Evolutionary conservation across 257 asterid genomes (phyloP).

Genomic region (Penstemon eatonii): DNA sequence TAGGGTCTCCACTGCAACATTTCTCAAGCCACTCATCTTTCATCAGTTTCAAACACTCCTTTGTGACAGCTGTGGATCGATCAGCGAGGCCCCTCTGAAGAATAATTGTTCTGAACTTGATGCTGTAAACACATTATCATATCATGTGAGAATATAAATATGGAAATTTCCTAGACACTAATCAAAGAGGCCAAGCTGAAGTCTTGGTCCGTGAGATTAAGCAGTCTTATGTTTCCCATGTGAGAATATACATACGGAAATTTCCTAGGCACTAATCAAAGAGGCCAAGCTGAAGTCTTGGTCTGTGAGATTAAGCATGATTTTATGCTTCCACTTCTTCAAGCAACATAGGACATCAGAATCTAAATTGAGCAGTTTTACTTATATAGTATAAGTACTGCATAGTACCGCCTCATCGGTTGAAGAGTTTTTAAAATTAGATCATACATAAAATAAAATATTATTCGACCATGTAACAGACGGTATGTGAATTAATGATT

Average conservation of each 20-base stretch:
- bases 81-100: constrained; percentile 95
- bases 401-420: constrained; percentile 1
- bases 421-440: background rate
- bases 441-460: background rate
- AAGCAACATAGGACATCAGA: constrained; percentile 1
- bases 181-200: constrained; percentile 15
- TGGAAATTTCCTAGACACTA: background rate
- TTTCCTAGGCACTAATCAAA: background rate
- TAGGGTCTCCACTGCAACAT: constrained; percentile 73
- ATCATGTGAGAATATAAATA: constrained; percentile 24
- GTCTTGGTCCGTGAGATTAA: background rate
- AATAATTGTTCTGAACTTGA: constrained; percentile 79
- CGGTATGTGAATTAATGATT: too few relatives aligned
- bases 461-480: too few relatives aligned
- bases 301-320: background rate
- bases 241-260: constrained; percentile 18
- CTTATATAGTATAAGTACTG: background rate
- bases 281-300: constrained; percentile 11
- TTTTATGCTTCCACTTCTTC: background rate
- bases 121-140: constrained; percentile 48
- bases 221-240: background rate
- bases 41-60: constrained; percentile 80
- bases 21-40: constrained; percentile 92
- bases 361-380: background rate
- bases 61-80: constrained; percentile 72